Base-by-base conservation (phyloP, 495 filamentous ascomycete genomes). In the Penicillium crystallinum region DNA sequence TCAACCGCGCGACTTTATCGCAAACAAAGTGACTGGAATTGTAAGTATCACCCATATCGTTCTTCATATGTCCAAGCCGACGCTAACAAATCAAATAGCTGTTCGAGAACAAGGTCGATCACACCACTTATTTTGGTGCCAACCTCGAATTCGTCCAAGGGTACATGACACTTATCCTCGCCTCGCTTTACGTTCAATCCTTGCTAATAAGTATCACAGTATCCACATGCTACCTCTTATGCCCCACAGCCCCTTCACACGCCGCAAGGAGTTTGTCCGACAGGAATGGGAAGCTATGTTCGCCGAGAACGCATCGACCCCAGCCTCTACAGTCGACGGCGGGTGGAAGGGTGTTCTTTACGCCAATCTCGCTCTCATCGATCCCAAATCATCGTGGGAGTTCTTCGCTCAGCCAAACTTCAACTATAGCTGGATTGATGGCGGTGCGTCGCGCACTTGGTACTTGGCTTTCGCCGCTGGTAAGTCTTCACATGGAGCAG, bases 41-140 rank as follows among this genome's bases (percentile, higher is more conserved):
- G 77, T 80, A 64, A 69, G 76, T 71, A 1, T 15, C 27, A 15
- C 10, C n/a, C 29, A 29, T 27, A 10, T 43, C 25, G 8, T 15
- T 38, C 17, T n/a, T 42, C 21, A 9, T 45, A 5, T 29, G 14
- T 27, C 12, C 34, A 9, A 15, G 6, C 9, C n/a, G 15, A 52
- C n/a, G 33, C 57, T 68, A 50, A 66, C 42, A 18, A 4, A 17
- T 3, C 17, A 34, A 9, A n/a, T 3, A 81, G 79, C 66, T 97
- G 6, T 98, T 97, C 63, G 93, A 98, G 68, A 97, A 97, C 69
- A 98, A 98, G 68, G 79, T 91, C 38, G 89, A 97, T 65, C 93
- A 97, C 67, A 88, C 86, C 8, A 98, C 93, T 2, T 97, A 93
- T 71, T 98, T 98, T 61, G 91, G 91, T 9, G 62, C 64, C 46